Base-by-base conservation (phyloP, 1,139 yeast species). In the Suhomyces maxii region DNA sequence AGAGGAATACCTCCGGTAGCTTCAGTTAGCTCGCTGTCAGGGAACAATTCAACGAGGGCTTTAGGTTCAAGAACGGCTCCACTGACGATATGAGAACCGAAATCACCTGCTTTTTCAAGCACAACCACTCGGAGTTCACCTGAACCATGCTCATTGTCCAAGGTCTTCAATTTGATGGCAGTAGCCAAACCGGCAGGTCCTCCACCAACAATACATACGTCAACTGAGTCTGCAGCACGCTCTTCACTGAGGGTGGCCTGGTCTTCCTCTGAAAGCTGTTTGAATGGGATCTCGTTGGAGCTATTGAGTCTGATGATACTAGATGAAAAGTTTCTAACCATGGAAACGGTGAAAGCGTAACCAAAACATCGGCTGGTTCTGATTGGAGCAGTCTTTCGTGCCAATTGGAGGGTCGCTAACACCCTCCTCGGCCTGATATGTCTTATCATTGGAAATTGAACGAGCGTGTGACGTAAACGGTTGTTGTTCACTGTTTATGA, bases 111-210 rank as follows among this genome's bases (percentile, higher is more conserved):
- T 62, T 93, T 93, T 57, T 93, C 99, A 44, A 93, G 73, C 0
- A 93, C 91, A 12, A 93, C 85, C 39, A 93, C 95, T 49, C 99
- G 74, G 44, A 87, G 67, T 40, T 86, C 86, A 7, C 87, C 89
- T 13, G 68, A 63, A 3, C 88, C 93, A 12, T 77, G 66, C 54
- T 83, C 86, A 42, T 75, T 71, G 60, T 93, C 98, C 39, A 91
- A 69, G 60, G 89, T 97, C 63, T 93, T 93, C 56, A 90, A 71
- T 53, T 80, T 79, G 53, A 93, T 93, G 11, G 98, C 99, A 1
- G 99, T 86, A 1, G 97, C 93, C 46, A 93, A 73, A 9, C 99
- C 99, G 1, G 98, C 95, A 5, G 98, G 98, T 0, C 99, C 99
- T 37, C 96, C 99, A 35, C 99, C 99, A 1, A 93, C 96, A 41